phyloP scores from a whole-genome alignment of 2,329 filamentous ascomycete genomes.

The Ilyonectria sp. region DNA sequence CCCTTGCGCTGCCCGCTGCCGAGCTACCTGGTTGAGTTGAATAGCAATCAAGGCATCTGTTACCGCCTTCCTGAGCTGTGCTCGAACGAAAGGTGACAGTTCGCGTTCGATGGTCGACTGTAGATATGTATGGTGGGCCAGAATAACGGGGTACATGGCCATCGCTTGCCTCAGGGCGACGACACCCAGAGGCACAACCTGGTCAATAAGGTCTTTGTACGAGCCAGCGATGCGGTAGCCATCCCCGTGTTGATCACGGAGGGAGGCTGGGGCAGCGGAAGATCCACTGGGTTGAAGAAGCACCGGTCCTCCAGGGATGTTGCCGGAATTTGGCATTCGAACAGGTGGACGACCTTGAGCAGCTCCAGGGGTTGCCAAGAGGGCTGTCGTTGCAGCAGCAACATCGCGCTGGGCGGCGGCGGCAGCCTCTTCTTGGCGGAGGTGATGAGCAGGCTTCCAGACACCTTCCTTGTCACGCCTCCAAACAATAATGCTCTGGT shows the following conservation, averaged over 20 bases:
- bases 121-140: slow-evolving; percentile 64
- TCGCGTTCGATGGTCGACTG: slow-evolving; percentile 68
- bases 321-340: slow-evolving; percentile 25
- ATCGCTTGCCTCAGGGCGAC: slow-evolving; percentile 63
- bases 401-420: slow-evolving; percentile 60
- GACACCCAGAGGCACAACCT: slow-evolving; percentile 65
- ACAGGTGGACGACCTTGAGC: slow-evolving; percentile 27
- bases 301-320: slow-evolving; percentile 15
- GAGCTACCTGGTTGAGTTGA: slow-evolving; percentile 60
- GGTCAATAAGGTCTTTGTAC: slow-evolving; percentile 68
- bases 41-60: slow-evolving; percentile 61
- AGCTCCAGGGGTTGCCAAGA: slow-evolving; percentile 3
- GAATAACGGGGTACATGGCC: slow-evolving; percentile 62
- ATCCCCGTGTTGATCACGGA: slow-evolving; percentile 46
- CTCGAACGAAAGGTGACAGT: slow-evolving; percentile 62
- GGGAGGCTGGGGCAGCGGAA: slow-evolving; percentile 35
- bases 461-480: slow-evolving; percentile 86
- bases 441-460: slow-evolving; percentile 84
- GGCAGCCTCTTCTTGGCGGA: slow-evolving; percentile 82
- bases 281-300: slow-evolving; percentile 31
- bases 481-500: slow-evolving; percentile 97
- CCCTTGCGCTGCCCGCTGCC: slow-evolving; percentile 39
- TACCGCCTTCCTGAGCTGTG: slow-evolving; percentile 66
- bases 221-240: slow-evolving; percentile 55
- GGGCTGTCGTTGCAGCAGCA: slow-evolving; percentile 32